Evolutionary conservation across 1,139 yeast genomes (phyloP), one percentile per base, ranked within the genome.

Genomic region (Suhomyces terraborum): DNA sequence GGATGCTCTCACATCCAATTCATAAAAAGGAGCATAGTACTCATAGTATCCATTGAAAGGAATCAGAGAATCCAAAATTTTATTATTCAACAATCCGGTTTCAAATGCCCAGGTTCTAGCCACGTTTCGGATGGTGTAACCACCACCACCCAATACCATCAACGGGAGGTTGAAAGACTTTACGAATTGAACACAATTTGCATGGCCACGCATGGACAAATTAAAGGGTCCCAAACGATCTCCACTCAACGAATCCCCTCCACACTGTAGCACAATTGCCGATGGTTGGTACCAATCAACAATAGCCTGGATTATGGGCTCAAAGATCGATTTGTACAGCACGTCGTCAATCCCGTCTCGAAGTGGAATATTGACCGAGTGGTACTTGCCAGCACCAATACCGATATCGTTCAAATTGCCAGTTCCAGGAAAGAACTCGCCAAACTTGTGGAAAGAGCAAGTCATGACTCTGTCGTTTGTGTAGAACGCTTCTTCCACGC

Each of bases 391-490:
- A 61, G 83, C 84, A 8, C 95, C 95, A 19, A 88, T 82, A 35
- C 97, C 97, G 35, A 79, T 79, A 58, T 89, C 97, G 55, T 93
- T 80, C 49, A 88, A 75, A 60, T 88, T 91, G 38, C 97, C 97
- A 2, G 97, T 89, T 36, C 97, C 97, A 1, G 97, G 97, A 78
- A 89, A 89, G 61, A 88, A 89, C 63, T 89, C 96, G 27, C 97
- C 97, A 60, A 88, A 93, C 61, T 93, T 91, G 68, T 93, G 98
- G 73, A 93, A 93, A 6, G 96, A 88, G 58, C 95, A 88, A 0
- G 98, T 91, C 97, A 93, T 89, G 37, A 93, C 98, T 49, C 98
- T 72, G 62, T 93, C 98, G 8, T 96, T 89, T 10, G 96, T 82
- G 64, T 91, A 93, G 57, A 93, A 93, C 0, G 98, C 98, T 62